These are phyloP conservation scores for Backusella parvicylindrica DNA, from an alignment of 192 early-diverging fungal genomes.

Conservation along the genomic window DNA sequence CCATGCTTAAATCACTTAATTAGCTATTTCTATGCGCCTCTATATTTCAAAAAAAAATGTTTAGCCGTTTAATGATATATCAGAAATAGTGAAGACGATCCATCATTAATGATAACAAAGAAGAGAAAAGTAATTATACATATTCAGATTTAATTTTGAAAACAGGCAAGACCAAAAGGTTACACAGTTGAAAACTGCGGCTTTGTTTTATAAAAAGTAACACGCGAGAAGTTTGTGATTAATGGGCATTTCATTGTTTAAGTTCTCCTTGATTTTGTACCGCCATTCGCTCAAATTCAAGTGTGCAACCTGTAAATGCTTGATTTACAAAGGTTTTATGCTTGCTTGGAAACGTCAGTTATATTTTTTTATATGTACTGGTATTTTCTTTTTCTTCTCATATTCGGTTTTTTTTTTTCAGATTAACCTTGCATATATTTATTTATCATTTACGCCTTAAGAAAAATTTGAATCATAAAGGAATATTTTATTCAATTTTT, in stretches of 20 bases:
- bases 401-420: background rate
- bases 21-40: background rate
- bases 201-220: background rate
- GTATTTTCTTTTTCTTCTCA: background rate
- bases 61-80: background rate
- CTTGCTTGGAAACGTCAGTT: background rate
- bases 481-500: slow-evolving; percentile 4
- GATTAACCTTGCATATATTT: background rate
- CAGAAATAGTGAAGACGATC: background rate
- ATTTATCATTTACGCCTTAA: background rate
- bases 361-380: background rate
- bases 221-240: background rate
- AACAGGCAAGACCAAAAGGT: background rate
- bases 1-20: background rate
- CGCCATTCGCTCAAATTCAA: background rate
- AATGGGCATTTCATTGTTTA: background rate
- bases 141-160: background rate
- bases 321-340: background rate
- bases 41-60: background rate
- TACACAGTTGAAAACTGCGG: background rate
- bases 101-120: background rate
- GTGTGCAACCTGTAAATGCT: background rate
- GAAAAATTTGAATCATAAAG: background rate
- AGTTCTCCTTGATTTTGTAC: background rate
- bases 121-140: background rate